A percentile compares a stretch with the other conserved stretches of the same genome.
phyloP scores from a whole-genome alignment of 2,329 filamentous ascomycete species.

The Trichoderma harzianum region DNA sequence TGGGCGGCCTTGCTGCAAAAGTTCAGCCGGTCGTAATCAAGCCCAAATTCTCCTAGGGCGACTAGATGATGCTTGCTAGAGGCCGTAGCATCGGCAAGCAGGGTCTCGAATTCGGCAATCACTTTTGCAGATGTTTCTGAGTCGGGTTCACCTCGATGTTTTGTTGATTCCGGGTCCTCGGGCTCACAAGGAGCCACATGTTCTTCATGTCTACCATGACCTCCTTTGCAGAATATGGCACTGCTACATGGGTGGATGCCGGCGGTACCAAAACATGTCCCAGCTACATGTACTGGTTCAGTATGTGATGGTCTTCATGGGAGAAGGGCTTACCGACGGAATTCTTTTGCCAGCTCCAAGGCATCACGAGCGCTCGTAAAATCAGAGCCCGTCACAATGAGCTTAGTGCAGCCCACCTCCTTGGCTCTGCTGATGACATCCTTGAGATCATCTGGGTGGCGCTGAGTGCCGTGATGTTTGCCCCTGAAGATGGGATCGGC shows the following conservation, averaged over 20 bases:
- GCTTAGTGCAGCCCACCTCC: constrained; percentile 77
- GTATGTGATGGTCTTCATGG: constrained; percentile 4
- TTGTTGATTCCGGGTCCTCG: constrained; percentile 45
- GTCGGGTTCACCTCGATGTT: constrained; percentile 48
- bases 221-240: constrained; percentile 62
- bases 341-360: constrained; percentile 66
- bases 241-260: constrained; percentile 92
- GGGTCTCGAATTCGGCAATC: constrained; percentile 57
- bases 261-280: constrained; percentile 81
- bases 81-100: constrained; percentile 59
- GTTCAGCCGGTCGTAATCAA: constrained; percentile 91
- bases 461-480: constrained; percentile 73
- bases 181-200: constrained; percentile 51
- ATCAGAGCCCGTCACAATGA: constrained; percentile 92
- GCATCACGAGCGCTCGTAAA: constrained; percentile 74
- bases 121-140: constrained; percentile 43
- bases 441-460: constrained; percentile 69
- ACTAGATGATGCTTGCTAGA: constrained; percentile 49
- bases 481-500: constrained; percentile 89
- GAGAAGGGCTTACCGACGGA: constrained; percentile 55
- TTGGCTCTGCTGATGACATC: constrained; percentile 76
- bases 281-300: constrained; percentile 48
- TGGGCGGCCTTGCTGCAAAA: constrained; percentile 77
- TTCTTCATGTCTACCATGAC: constrained; percentile 39
- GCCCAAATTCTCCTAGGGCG: constrained; percentile 91